Conservation (phyloP, 495 filamentous ascomycete genomes). For the Apiosordaria backusii region DNA sequence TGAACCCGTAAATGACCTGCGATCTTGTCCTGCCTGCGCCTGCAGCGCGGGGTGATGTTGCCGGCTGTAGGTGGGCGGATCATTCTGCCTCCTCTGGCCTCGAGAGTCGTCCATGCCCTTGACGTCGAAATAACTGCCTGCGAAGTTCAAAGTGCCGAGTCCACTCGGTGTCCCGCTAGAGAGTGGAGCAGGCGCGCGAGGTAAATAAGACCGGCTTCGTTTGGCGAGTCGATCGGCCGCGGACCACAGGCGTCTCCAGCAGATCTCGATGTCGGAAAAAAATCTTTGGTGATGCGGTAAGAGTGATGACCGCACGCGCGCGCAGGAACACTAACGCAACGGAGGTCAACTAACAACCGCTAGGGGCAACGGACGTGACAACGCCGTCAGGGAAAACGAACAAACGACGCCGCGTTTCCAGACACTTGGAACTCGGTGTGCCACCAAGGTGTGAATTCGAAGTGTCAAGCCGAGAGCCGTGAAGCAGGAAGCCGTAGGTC, state of each 20-base stretch:
- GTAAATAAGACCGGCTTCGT: slow-evolving; percentile 57
- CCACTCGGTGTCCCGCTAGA: slow-evolving; percentile 53
- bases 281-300: slow-evolving; percentile 10
- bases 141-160: slow-evolving; percentile 41
- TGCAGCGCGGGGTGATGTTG: slow-evolving; percentile 42
- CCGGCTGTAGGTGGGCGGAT: slow-evolving; percentile 49
- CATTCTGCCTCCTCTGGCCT: slow-evolving; percentile 66
- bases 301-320: slow-evolving; percentile 4
- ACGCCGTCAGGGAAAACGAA: background rate
- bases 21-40: slow-evolving; percentile 38
- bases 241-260: slow-evolving; percentile 27
- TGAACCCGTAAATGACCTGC: slow-evolving; percentile 40
- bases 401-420: background rate
- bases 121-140: slow-evolving; percentile 38
- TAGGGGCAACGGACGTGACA: background rate
- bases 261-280: slow-evolving; percentile 11
- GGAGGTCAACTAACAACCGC: background rate
- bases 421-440: background rate
- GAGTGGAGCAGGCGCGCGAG: slow-evolving; percentile 54
- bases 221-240: slow-evolving; percentile 28
- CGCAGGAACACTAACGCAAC: background rate
- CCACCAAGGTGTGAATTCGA: background rate
- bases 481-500: slow-evolving; percentile 7
- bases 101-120: slow-evolving; percentile 69
- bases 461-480: background rate